Percentiles rank a stretch among this genome's conserved stretches.
These are phyloP conservation scores for Salix arbutifolia DNA, from an alignment of 345 rosid genomes.

Conservation along the genomic window DNA sequence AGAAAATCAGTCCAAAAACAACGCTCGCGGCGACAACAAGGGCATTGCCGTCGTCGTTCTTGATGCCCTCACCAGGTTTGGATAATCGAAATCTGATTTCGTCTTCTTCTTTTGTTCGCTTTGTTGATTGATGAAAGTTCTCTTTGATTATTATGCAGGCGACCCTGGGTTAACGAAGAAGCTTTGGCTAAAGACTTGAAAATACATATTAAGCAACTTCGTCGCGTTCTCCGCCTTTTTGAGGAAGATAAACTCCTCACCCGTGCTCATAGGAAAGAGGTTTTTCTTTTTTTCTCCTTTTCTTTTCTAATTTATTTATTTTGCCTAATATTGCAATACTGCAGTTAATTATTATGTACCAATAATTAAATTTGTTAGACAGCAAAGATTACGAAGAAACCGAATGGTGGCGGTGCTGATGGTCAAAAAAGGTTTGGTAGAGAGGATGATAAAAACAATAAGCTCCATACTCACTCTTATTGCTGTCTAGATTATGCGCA, in stretches of 20 bases:
- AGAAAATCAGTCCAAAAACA: conserved; percentile 65
- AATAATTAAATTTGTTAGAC: conserved; percentile 40
- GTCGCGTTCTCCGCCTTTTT: conserved; percentile 59
- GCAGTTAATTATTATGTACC: not conserved
- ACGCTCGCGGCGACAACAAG: conserved; percentile 59
- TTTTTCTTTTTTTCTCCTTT: not conserved
- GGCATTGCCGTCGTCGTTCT: conserved; percentile 83
- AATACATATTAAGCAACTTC: conserved; percentile 73
- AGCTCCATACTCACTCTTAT: conserved; percentile 81
- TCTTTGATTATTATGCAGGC: conserved; percentile 31
- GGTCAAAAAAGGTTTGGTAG: conserved; percentile 28
- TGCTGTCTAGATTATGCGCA: conserved; percentile 89
- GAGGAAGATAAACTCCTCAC: conserved; percentile 78
- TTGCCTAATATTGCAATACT: not conserved
- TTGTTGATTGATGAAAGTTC: not conserved
- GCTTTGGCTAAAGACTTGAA: conserved; percentile 87
- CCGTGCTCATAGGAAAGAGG: conserved; percentile 86
- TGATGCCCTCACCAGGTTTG: conserved; percentile 69
- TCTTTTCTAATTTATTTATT: no score
- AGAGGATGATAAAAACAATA: conserved; percentile 81
- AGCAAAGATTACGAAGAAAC: conserved; percentile 74
- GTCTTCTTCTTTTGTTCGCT: not conserved
- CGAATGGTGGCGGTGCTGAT: conserved; percentile 65
- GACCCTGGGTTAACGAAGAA: conserved; percentile 95
- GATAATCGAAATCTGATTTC: no score